These are phyloP conservation scores for Eudorina sp. DNA, from an alignment of 139 green algal species.

Conservation along the genomic window DNA sequence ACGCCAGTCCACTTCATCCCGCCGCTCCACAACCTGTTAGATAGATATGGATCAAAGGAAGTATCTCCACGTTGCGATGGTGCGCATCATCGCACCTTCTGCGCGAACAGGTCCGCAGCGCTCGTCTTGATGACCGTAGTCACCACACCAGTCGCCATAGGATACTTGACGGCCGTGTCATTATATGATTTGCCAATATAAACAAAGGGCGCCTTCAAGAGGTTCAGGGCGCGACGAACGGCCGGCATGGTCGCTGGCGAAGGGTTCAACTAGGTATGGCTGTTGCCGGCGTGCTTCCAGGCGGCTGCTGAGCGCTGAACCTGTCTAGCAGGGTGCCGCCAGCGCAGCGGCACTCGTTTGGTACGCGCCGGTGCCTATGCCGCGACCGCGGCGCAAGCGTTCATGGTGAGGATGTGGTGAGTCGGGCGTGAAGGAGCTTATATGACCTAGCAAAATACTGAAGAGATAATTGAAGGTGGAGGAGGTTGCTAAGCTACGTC, in stretches of 20 bases:
- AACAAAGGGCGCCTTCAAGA: constrained; percentile 61
- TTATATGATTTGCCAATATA: constrained; percentile 71
- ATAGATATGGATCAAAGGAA: background rate
- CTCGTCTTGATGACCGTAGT: constrained; percentile 90
- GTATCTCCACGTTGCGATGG: no score
- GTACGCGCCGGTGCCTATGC: constrained; percentile 23
- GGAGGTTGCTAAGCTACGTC: no score
- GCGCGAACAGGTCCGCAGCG: constrained; percentile 91
- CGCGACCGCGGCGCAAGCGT: background rate
- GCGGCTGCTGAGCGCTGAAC: constrained; percentile 17
- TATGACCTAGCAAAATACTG: no score
- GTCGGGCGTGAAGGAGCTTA: no score
- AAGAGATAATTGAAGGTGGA: no score
- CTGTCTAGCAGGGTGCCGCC: constrained; percentile 17
- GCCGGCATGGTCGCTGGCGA: background rate
- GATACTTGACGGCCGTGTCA: constrained; percentile 66
- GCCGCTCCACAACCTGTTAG: constrained; percentile 82
- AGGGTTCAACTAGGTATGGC: background rate
- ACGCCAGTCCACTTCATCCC: constrained; percentile 83
- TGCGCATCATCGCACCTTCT: constrained; percentile 80
- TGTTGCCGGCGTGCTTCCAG: background rate
- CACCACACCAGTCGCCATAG: constrained; percentile 81
- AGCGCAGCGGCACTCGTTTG: constrained; percentile 27
- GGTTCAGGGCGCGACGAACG: background rate
- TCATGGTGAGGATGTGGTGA: no score